Conservation (phyloP, 2,329 filamentous ascomycete genomes). For the Microcyclospora tardicrescens region DNA sequence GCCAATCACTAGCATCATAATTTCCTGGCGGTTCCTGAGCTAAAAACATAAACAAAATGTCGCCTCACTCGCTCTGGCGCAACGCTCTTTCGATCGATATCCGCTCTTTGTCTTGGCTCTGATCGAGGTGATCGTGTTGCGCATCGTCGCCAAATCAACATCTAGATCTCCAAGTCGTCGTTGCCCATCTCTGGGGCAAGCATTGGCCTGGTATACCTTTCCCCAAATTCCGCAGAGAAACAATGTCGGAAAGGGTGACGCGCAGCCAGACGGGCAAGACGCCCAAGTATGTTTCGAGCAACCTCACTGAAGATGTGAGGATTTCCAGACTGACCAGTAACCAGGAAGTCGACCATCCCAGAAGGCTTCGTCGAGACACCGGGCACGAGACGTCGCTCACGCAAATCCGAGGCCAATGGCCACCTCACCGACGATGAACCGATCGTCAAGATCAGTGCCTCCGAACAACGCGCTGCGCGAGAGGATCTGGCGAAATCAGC, state of each 20-base stretch:
- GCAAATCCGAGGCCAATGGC: constrained; percentile 26
- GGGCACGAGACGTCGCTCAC: constrained; percentile 28
- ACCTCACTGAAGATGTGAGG: background rate
- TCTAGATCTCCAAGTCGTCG: background rate
- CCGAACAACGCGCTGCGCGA: constrained; percentile 3
- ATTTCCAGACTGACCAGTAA: constrained; percentile 3
- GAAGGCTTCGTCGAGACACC: constrained; percentile 39
- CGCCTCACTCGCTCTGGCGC: too few species aligned
- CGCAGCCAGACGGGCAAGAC: constrained; percentile 37
- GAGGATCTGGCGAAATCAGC: constrained; percentile 5
- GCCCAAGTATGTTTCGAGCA: constrained; percentile 25
- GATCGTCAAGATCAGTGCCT: constrained; percentile 1
- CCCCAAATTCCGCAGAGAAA: background rate
- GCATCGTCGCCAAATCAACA: too few species aligned
- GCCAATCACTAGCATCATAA: too few species aligned
- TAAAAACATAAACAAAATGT: too few species aligned
- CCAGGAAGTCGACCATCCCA: constrained; percentile 26
- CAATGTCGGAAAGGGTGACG: constrained; percentile 21
- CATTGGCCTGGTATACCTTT: background rate
- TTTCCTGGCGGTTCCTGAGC: too few species aligned
- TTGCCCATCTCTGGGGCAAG: background rate
- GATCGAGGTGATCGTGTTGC: too few species aligned
- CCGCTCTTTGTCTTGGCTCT: too few species aligned
- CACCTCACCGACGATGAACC: constrained; percentile 1
- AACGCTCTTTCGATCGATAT: too few species aligned